Conservation (phyloP, 106 monocot species). For the Apostasia ramifera region DNA sequence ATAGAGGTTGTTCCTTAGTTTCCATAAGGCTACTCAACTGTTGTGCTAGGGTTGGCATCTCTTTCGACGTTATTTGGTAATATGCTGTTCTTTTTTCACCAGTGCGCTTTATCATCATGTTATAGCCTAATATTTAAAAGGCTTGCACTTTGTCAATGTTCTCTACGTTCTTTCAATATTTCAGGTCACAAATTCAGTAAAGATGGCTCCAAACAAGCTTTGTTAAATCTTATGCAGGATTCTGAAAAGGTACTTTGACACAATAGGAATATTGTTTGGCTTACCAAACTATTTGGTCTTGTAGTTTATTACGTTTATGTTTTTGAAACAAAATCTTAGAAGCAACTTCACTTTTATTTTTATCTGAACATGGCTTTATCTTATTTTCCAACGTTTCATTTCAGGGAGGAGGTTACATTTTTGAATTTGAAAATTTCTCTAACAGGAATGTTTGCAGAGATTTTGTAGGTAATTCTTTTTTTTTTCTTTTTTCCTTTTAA, state of each 20-base stretch:
- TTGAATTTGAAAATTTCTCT: conserved; percentile 88
- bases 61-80: no score
- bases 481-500: no score
- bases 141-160: not conserved
- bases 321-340: not conserved
- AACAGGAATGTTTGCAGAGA: conserved; percentile 85
- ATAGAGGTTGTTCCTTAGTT: no score
- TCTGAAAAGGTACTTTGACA: conserved; percentile 56
- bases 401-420: conserved; percentile 85
- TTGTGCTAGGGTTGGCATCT: no score
- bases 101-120: no score
- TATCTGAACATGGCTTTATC: not conserved
- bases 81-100: no score
- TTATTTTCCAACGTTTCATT: conserved; percentile 6
- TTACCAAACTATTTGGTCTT: not conserved
- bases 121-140: no score
- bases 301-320: not conserved
- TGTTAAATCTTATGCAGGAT: conserved; percentile 77
- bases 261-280: not conserved
- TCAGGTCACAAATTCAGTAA: conserved; percentile 92
- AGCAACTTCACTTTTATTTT: not conserved
- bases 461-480: conserved; percentile 83
- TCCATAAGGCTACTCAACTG: no score
- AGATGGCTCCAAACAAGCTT: conserved; percentile 81
- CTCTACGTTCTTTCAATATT: conserved; percentile 8